A percentile compares a stretch with the other conserved stretches of the same genome.
phyloP scores from a whole-genome alignment of 2,329 filamentous ascomycete species.

The Claviceps sp. region DNA sequence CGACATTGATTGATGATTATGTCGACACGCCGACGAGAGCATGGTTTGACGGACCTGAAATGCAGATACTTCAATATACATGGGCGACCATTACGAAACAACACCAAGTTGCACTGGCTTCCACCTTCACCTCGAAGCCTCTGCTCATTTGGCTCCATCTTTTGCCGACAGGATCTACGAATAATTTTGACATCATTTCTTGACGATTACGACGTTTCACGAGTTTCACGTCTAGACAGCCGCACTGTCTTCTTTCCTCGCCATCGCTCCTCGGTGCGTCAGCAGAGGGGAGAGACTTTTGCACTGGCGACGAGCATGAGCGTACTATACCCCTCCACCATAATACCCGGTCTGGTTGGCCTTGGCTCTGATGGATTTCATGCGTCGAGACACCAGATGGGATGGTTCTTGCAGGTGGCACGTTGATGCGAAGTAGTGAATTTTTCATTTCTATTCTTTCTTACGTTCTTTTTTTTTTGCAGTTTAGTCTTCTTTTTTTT shows the following conservation, averaged over 20 bases:
- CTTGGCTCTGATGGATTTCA: slow-evolving; percentile 16
- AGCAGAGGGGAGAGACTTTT: slow-evolving; percentile 16
- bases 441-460: not conserved
- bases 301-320: slow-evolving; percentile 24
- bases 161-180: slow-evolving; percentile 7
- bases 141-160: slow-evolving; percentile 1
- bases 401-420: not conserved
- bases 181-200: slow-evolving; percentile 12
- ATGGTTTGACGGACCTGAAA: slow-evolving; percentile 26
- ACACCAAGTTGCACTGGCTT: slow-evolving; percentile 19
- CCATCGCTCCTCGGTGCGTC: slow-evolving; percentile 16
- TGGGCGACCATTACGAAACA: slow-evolving; percentile 27
- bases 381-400: not conserved
- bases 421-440: slow-evolving; percentile 1
- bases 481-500: not conserved
- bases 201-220: slow-evolving; percentile 34
- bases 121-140: slow-evolving; percentile 11
- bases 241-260: slow-evolving; percentile 19
- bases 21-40: slow-evolving; percentile 22
- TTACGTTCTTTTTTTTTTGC: not conserved
- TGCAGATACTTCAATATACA: slow-evolving; percentile 25
- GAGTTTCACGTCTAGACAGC: slow-evolving; percentile 33
- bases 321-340: slow-evolving; percentile 27
- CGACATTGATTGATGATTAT: slow-evolving; percentile 26
- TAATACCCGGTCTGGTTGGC: slow-evolving; percentile 24